phyloP scores from a whole-genome alignment of 768 basidiomycete genomes.

The Phaeotremella fagi region DNA sequence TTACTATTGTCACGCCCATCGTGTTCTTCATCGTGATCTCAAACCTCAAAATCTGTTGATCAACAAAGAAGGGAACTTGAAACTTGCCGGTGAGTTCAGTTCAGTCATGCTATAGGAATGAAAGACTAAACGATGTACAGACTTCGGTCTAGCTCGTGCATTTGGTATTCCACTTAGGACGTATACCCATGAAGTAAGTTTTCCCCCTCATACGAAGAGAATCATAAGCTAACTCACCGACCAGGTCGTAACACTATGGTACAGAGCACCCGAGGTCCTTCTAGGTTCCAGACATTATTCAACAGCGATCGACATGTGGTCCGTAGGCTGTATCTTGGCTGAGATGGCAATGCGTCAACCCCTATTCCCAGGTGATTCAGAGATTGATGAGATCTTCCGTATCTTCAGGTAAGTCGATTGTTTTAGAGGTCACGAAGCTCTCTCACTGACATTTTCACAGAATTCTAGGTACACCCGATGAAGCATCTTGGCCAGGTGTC shows the following conservation, averaged over 20 bases:
- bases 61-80: slow-evolving; percentile 80
- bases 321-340: slow-evolving; percentile 95
- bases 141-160: slow-evolving; percentile 91
- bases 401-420: slow-evolving; percentile 75
- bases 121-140: slow-evolving; percentile 49
- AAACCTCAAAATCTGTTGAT: slow-evolving; percentile 96
- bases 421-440: neutral
- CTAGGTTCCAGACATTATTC: slow-evolving; percentile 94
- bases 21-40: slow-evolving; percentile 93
- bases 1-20: slow-evolving; percentile 88
- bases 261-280: slow-evolving; percentile 94
- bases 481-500: slow-evolving; percentile 88
- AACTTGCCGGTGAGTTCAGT: slow-evolving; percentile 59
- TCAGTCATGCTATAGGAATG: neutral
- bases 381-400: slow-evolving; percentile 99
- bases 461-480: slow-evolving; percentile 88
- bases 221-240: neutral
- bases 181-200: slow-evolving; percentile 89
- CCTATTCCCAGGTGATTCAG: slow-evolving; percentile 96
- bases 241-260: slow-evolving; percentile 98
- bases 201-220: neutral
- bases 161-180: slow-evolving; percentile 98
- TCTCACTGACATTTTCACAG: slow-evolving; percentile 55
- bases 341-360: slow-evolving; percentile 95
- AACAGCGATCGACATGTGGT: slow-evolving; percentile 99